Conservation (phyloP, 2,329 filamentous ascomycete genomes). For the Triangularia setosa region DNA sequence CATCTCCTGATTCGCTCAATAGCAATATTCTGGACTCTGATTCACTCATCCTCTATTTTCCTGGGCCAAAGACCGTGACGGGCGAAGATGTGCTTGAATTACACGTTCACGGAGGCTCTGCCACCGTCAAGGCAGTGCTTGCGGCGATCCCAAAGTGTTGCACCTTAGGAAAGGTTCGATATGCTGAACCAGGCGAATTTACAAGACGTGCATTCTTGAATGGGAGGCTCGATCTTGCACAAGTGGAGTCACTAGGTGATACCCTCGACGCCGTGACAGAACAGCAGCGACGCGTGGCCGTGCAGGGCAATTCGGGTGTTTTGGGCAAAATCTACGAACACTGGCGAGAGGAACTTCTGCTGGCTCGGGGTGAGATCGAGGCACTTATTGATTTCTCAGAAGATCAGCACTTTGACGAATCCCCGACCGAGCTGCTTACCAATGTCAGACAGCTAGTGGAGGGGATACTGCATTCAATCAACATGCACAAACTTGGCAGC, state of each 20-base stretch:
- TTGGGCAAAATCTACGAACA: constrained; percentile 73
- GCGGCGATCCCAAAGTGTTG: constrained; percentile 63
- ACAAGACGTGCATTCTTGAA: constrained; percentile 90
- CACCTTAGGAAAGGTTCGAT: constrained; percentile 54
- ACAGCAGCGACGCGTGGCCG: constrained; percentile 82
- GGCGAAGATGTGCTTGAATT: constrained; percentile 91
- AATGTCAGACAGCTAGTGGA: constrained; percentile 65
- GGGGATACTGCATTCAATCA: constrained; percentile 59
- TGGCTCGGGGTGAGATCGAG: constrained; percentile 86
- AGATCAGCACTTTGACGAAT: constrained; percentile 94
- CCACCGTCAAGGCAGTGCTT: constrained; percentile 83
- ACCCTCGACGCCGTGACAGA: constrained; percentile 73
- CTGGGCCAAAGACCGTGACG: constrained; percentile 75
- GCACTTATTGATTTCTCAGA: constrained; percentile 96
- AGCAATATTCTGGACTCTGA: constrained; percentile 68
- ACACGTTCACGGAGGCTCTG: constrained; percentile 88
- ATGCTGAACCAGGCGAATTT: constrained; percentile 94
- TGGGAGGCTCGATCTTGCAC: constrained; percentile 76
- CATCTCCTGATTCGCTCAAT: constrained; percentile 3
- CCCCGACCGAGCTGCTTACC: constrained; percentile 64
- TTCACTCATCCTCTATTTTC: constrained; percentile 80
- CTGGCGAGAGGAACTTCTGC: constrained; percentile 74
- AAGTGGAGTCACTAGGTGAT: constrained; percentile 67
- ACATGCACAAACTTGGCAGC: constrained; percentile 69
- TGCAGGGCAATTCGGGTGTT: constrained; percentile 68